These are phyloP conservation scores for Monilinia polystroma DNA, from an alignment of 2,329 filamentous ascomycete species.

Conservation along the genomic window DNA sequence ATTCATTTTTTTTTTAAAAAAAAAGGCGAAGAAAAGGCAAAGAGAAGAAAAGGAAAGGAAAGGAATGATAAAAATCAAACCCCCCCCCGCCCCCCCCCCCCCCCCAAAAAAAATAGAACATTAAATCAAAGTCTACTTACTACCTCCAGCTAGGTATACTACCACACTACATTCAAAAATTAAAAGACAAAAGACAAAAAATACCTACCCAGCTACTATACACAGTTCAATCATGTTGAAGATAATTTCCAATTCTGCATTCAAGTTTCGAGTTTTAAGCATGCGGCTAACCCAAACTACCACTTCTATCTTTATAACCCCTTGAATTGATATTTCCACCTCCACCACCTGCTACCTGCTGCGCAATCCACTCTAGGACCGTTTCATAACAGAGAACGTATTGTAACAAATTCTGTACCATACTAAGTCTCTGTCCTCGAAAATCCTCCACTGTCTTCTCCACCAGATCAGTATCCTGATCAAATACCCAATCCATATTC, in stretches of 20 bases:
- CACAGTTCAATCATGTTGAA: neutral
- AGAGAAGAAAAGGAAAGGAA: too few relatives aligned
- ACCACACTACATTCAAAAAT: too few relatives aligned
- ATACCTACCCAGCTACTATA: too few relatives aligned
- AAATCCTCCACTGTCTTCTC: slow-evolving; percentile 90
- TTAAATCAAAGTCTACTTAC: too few relatives aligned
- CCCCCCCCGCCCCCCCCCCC: too few relatives aligned
- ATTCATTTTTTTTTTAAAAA: too few relatives aligned
- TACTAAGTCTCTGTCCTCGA: slow-evolving; percentile 81
- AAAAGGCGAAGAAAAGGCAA: too few relatives aligned
- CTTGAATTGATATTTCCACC: slow-evolving; percentile 24
- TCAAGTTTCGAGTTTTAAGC: neutral
- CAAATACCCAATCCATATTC: slow-evolving; percentile 64
- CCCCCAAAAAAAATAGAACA: too few relatives aligned
- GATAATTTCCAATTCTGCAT: neutral
- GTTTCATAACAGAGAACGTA: slow-evolving; percentile 97
- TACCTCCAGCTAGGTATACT: too few relatives aligned
- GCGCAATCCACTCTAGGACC: slow-evolving; percentile 78
- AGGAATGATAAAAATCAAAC: too few relatives aligned
- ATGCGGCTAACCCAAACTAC: neutral
- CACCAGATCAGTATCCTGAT: slow-evolving; percentile 74
- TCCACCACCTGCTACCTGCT: slow-evolving; percentile 31
- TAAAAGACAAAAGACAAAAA: too few relatives aligned
- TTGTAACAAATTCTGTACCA: slow-evolving; percentile 93
- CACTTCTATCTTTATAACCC: slow-evolving; percentile 5